Base-by-base conservation (phyloP, 768 basidiomycete species). In the Sistotremastrum niveocremeum region DNA sequence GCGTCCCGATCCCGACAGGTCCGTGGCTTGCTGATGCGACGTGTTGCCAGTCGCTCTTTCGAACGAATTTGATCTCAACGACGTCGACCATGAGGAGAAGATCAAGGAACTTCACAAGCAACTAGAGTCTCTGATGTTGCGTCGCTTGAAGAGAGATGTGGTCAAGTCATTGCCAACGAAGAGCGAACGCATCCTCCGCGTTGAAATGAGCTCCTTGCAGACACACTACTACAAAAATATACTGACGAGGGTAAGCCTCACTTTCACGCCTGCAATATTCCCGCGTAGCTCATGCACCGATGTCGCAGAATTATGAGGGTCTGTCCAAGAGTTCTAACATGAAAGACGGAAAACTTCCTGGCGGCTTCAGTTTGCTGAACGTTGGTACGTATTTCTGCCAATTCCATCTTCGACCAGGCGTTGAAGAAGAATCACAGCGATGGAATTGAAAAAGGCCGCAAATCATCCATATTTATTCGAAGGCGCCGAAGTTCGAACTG, bases 181-280 rank as follows among this genome's bases (percentile, higher is more conserved):
- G 76, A 93, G 89, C 62, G 95, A 99, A 65, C 84, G 91, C 36
- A 99, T 98, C 54, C 69, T 99, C 39, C 80, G 95, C 12, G 93
- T 98, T 32, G 95, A 99, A 70, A 93, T 98, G 93, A 84, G 80
- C 59, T 77, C 86, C 44, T 76, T 98, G 60, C 94, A 97, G 64
- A 93, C 89, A 5, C 91, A 91, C 59, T 97, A 93, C 59, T 99
- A 99, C 71, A 97, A 97, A 73, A 98, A 95, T 62, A 98, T 97
- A 56, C 65, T 95, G 51, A 90, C 90, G 34, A 91, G 84, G 77
- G 87, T 82, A 48, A 12, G 67, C 35, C 41, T 4, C 3, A 20
- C 32, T n/a, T 36, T 34, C 12, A 28, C 28, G 7, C 37, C 34
- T 9, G 45, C 42, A 40, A 37, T 33, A 37, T 42, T 42, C 41